Evolutionary conservation across 306 rosid species (phyloP), one percentile per base, ranked within the genome.

Genomic region (Lagenaria siceraria): DNA sequence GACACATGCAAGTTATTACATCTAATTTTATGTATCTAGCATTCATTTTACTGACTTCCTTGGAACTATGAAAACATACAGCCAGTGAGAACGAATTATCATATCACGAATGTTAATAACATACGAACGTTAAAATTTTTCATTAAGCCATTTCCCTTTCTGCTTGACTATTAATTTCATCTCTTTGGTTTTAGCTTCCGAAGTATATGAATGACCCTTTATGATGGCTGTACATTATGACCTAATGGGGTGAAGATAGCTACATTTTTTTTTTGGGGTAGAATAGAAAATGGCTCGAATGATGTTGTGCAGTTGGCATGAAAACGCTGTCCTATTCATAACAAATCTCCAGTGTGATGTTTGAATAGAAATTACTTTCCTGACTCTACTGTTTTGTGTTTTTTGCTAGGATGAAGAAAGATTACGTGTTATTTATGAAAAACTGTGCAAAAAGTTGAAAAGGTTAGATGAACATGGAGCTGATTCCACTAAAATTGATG

Each of bases 381-480:
- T 79, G 78, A 43, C 52, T 46, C 58, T 48, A 35, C 77, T 54
- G 80, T 71, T 85, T 72, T 81, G 82, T 62, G 79, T 0, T 52
- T 51, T 72, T 27, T 49, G 27, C 31, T 74, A 96, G 99, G 99
- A 90, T 76, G 99, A 92, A 88, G 99, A 96, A 86, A 90, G 84
- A 87, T 81, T 92, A 55, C 96, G 97, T 69, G 78, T 87, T 69
- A 78, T 81, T 72, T 96, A 96, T 31, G 99, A 90, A 80, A 96
- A 88, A 83, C 76, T 84, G 78, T 92, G 92, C 90, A 96, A 87
- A 87, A 89, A 87, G 87, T 81, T 96, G 81, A 90, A 85, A 86
- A 81, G 75, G 74, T 87, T 96, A 81, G 99, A 96, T 87, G 77
- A 79, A 35, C 90, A 80, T 66, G 99, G 99, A 81, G 99, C 98